Base-by-base conservation (phyloP, 768 basidiomycete genomes). In the Peribolospora kevripleyi region DNA sequence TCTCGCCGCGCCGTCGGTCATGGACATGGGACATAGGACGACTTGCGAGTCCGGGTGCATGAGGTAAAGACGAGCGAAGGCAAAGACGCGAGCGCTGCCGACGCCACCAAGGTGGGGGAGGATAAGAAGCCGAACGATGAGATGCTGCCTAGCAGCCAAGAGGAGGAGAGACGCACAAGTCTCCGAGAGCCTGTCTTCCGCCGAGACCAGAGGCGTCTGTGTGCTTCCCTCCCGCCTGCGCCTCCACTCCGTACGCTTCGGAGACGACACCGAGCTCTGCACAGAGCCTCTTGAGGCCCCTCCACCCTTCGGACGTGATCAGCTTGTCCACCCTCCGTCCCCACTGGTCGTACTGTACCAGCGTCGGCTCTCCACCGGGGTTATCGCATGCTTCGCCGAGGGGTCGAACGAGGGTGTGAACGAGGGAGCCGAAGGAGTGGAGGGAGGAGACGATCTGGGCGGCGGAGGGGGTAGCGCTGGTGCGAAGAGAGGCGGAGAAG, bases 1-100 rank as follows among this genome's bases (percentile, higher is more conserved):
- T 61, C 82, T 70, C 6, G 82, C 81, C 43, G 73, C 72, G 0
- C 82, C 82, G 63, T 85, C 82, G 0, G 81, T 80, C 83, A 85
- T 84, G 43, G 76, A 76, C 55, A 82, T 65, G 1, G 83, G 83
- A 55, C 82, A 84, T 56, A 78, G 75, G 7, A 79, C 71, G 77
- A 55, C 80, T 49, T 46, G 46, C 39, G 13, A 41, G 51, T 37
- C 7, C 42, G 50, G 39, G 6, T 41, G 9, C 7, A 47, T 42
- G 38, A 14, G 8, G 43, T 8, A 36, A 8, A 53, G 50, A 7
- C 52, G 14, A 5, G 11, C 7, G 5, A 36, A 53, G 51, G 38
- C 49, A n/a, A 41, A 55, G 10, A 50, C n/a, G 10, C 49, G n/a
- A 10, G 49, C 49, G 38, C 49, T 50, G 25, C 8, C n/a, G 25